Evolutionary conservation across 805 yeast species (phyloP).

Genomic region (Nakazawaea wickerhamii): DNA sequence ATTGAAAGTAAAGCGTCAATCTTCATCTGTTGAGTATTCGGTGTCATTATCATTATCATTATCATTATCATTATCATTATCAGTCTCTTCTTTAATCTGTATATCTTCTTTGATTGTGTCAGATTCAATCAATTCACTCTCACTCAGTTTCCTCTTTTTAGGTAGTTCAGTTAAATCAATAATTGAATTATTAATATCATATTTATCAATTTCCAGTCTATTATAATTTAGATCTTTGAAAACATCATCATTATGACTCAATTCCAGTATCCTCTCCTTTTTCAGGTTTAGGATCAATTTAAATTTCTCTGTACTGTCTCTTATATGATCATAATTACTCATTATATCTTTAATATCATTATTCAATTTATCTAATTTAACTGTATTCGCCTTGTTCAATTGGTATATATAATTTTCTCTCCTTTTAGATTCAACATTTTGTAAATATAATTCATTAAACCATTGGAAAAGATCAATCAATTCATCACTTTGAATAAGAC

Average conservation of each 20-base stretch:
- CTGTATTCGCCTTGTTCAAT: neutral
- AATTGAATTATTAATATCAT: slow-evolving; percentile 1
- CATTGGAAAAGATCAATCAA: slow-evolving; percentile 10
- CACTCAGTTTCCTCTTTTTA: neutral
- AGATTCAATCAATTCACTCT: neutral
- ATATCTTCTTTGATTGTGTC: too few relatives aligned
- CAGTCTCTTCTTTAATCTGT: neutral
- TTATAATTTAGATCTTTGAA: neutral
- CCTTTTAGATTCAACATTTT: neutral
- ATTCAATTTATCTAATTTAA: neutral
- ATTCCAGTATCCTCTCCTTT: slow-evolving; percentile 27
- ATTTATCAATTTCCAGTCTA: slow-evolving; percentile 2
- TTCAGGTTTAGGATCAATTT: slow-evolving; percentile 26
- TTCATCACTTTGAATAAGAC: neutral
- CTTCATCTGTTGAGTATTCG: slow-evolving; percentile 1
- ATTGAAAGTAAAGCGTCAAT: neutral
- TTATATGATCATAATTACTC: slow-evolving; percentile 3
- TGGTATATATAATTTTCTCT: neutral
- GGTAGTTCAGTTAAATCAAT: slow-evolving; percentile 4
- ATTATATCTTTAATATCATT: slow-evolving; percentile 1
- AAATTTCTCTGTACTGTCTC: slow-evolving; percentile 17
- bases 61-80: neutral
- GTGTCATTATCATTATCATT: neutral
- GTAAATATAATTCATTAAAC: slow-evolving; percentile 3
- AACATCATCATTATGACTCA: slow-evolving; percentile 13